phyloP scores from a whole-genome alignment of 176 grass and related monocot genomes.

The Aegilops umbellulata region DNA sequence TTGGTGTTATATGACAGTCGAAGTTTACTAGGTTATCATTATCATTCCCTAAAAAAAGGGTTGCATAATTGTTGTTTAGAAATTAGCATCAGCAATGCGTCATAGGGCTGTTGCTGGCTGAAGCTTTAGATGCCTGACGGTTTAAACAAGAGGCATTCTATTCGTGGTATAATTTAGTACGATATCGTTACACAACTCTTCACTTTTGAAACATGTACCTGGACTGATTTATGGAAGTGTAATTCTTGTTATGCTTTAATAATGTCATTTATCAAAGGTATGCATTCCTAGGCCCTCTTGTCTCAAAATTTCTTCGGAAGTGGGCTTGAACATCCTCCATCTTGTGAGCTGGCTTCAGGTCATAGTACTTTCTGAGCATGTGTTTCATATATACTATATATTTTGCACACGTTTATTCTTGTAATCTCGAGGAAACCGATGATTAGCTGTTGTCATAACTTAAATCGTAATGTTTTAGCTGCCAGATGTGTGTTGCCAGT shows the following conservation, averaged over 20 bases:
- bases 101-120: background rate
- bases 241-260: no score
- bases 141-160: background rate
- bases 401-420: background rate
- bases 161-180: no score
- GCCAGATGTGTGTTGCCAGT: background rate
- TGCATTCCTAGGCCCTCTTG: background rate
- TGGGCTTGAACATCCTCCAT: background rate
- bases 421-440: background rate
- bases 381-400: background rate
- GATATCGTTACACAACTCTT: no score
- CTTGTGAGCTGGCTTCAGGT: background rate
- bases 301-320: background rate
- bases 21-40: background rate
- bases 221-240: no score
- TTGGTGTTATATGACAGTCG: background rate
- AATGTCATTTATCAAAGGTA: background rate
- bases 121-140: background rate
- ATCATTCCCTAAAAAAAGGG: background rate
- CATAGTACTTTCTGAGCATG: constrained; percentile 2
- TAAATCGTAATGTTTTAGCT: background rate
- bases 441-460: background rate
- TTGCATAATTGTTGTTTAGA: background rate
- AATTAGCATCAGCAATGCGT: background rate
- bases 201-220: no score